Evolutionary conservation across 163 green algal genomes (phyloP).

Genomic region (Volvox carteri): DNA sequence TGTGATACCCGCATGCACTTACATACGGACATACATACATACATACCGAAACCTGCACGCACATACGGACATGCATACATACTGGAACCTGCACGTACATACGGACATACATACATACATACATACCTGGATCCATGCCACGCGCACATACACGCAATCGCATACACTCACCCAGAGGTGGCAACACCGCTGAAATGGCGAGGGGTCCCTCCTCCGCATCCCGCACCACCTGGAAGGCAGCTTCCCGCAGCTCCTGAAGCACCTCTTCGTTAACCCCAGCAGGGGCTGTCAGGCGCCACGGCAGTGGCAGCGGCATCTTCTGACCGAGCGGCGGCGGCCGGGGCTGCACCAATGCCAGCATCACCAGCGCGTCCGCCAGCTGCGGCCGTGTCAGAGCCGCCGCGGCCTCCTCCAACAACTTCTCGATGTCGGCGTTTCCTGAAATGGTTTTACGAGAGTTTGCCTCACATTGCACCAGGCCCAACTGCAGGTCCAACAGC

Average conservation of each 20-base stretch:
- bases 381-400: slow-evolving; percentile 16
- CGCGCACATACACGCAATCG: neutral
- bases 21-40: no score
- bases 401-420: neutral
- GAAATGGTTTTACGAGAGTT: neutral
- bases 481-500: neutral
- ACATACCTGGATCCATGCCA: neutral
- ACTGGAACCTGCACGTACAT: neutral
- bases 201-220: slow-evolving; percentile 40
- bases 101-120: neutral
- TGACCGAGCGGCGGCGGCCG: neutral
- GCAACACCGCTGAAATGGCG: neutral
- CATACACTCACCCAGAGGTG: neutral
- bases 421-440: slow-evolving; percentile 15
- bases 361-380: slow-evolving; percentile 32
- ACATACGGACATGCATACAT: no score
- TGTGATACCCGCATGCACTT: no score
- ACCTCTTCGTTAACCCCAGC: neutral
- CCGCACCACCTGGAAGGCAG: slow-evolving; percentile 40
- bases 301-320: neutral
- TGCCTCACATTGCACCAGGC: neutral
- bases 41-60: no score
- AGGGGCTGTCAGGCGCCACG: neutral
- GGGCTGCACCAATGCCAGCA: neutral
- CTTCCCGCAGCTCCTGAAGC: slow-evolving; percentile 38